These are phyloP conservation scores for Xylaria sp. DNA, from an alignment of 2,329 filamentous ascomycete genomes.

Conservation along the genomic window DNA sequence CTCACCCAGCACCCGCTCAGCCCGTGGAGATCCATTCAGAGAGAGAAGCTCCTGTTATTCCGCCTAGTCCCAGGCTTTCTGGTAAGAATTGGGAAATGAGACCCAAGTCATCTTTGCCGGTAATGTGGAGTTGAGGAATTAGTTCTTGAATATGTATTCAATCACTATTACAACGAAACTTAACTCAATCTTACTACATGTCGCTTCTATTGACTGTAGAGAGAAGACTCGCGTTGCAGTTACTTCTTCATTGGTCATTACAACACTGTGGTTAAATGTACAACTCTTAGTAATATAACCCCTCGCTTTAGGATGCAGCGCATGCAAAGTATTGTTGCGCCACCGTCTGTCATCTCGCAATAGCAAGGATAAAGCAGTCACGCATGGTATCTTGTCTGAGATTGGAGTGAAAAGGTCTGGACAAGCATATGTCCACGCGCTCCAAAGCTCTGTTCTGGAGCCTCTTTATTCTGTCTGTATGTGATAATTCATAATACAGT, in stretches of 20 bases:
- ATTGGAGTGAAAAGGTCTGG: not conserved
- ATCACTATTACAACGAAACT: not conserved
- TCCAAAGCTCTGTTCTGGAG: not conserved
- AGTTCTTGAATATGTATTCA: not conserved
- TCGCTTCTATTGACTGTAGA: not conserved
- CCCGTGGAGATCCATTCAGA: constrained; percentile 7
- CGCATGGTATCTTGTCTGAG: not conserved
- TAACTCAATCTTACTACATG: not conserved
- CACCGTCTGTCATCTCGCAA: not conserved
- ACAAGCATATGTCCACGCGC: constrained; percentile 1
- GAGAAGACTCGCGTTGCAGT: not conserved
- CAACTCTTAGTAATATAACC: not conserved
- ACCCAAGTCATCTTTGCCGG: constrained; percentile 23
- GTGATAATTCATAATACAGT: constrained; percentile 38
- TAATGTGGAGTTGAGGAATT: constrained; percentile 25
- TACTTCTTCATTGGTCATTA: not conserved
- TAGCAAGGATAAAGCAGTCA: not conserved
- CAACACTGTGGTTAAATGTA: not conserved
- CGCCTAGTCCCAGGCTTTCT: constrained; percentile 37
- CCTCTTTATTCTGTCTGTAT: constrained; percentile 16
- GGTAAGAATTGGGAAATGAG: constrained; percentile 42
- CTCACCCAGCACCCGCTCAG: not conserved
- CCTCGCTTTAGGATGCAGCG: not conserved
- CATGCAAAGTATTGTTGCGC: not conserved
- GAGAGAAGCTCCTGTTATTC: constrained; percentile 24